Percentiles rank a stretch among this genome's conserved stretches.
Conservation (phyloP, 805 yeast genomes). For the Nakazawaea molendinolei region DNA sequence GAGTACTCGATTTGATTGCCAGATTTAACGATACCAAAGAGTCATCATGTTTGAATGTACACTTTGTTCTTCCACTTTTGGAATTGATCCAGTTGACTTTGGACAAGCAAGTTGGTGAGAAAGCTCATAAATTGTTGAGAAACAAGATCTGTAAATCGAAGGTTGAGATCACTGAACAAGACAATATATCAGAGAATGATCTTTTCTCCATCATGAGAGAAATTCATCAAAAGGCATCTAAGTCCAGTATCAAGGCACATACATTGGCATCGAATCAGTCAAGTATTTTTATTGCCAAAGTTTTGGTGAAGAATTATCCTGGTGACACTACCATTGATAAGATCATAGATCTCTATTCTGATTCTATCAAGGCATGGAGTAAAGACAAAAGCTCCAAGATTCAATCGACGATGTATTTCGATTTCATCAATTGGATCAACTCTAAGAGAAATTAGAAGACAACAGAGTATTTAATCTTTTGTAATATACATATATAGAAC, state of each 20-base stretch:
- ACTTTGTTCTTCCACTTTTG: constrained; percentile 49
- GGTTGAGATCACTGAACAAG: constrained; percentile 18
- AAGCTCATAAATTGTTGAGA: constrained; percentile 68
- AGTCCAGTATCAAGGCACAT: constrained; percentile 41
- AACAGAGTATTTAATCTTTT: no score
- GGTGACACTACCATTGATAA: constrained; percentile 26
- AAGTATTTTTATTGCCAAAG: constrained; percentile 58
- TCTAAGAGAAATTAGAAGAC: constrained; percentile 36
- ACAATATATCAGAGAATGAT: constrained; percentile 12
- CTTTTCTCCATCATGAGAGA: constrained; percentile 25
- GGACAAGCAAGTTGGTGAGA: constrained; percentile 64
- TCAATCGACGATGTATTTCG: constrained; percentile 57
- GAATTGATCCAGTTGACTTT: constrained; percentile 57
- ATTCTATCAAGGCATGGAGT: constrained; percentile 58
- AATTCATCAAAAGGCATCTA: constrained; percentile 37
- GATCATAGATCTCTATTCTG: constrained; percentile 50
- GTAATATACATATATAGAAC: not conserved
- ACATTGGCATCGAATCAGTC: constrained; percentile 56
- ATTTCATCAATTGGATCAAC: constrained; percentile 73
- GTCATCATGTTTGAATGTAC: constrained; percentile 31
- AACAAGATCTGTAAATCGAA: constrained; percentile 47
- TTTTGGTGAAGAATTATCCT: constrained; percentile 34
- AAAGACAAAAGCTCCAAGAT: constrained; percentile 36
- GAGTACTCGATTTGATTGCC: constrained; percentile 74
- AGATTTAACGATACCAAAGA: constrained; percentile 44